phyloP scores from a whole-genome alignment of 2,329 filamentous ascomycete genomes.

The Fusarium gaditjirri region DNA sequence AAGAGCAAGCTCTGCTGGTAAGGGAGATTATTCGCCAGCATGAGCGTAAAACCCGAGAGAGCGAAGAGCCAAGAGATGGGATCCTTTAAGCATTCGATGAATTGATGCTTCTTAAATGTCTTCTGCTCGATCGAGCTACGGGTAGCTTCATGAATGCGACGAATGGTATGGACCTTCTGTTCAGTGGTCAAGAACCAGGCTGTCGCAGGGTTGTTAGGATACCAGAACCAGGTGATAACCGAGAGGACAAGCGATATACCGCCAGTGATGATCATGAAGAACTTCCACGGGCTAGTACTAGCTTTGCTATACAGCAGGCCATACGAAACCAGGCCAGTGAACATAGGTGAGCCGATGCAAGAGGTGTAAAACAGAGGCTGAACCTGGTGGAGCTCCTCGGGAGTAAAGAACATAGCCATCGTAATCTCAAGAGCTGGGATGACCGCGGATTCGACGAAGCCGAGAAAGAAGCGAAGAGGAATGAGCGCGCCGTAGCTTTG shows the following conservation, averaged over 20 bases:
- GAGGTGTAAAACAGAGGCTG: conserved; percentile 1
- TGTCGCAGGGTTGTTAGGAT: not conserved
- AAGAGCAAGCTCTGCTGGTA: conserved; percentile 4
- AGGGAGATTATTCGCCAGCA: not conserved
- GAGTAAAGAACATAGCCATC: not conserved
- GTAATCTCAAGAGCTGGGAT: not conserved
- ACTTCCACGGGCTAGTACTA: conserved; percentile 1
- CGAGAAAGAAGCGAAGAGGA: not conserved
- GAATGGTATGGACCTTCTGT: not conserved
- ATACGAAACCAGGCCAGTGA: not conserved
- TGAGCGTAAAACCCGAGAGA: not conserved
- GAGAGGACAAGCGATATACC: not conserved
- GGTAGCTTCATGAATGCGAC: not conserved
- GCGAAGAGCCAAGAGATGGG: not conserved
- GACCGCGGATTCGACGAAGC: not conserved
- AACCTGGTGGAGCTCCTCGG: not conserved
- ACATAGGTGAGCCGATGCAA: conserved; percentile 1
- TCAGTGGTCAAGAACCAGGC: conserved; percentile 3
- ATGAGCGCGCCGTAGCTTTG: not conserved
- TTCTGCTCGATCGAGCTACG: conserved; percentile 2
- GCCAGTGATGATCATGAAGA: not conserved
- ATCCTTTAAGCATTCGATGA: not conserved
- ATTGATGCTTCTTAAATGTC: not conserved
- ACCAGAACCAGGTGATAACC: not conserved
- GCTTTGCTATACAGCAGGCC: not conserved